Evolutionary conservation across 2,329 filamentous ascomycete species (phyloP).

Genomic region (Bipolaris cookei): DNA sequence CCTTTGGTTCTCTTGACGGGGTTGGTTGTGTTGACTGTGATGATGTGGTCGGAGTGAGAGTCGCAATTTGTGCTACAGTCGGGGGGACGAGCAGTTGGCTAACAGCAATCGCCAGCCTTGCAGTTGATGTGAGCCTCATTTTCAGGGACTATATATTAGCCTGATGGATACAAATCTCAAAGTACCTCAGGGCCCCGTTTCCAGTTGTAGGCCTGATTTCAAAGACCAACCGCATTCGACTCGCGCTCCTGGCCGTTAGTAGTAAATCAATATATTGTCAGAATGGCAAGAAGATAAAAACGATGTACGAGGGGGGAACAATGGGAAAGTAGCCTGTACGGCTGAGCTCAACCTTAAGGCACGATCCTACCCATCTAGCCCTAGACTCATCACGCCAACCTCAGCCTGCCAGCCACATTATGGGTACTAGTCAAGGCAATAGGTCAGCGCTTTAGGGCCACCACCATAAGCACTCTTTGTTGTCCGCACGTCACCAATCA

Average conservation of each 20-base stretch:
- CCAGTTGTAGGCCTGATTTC: background rate
- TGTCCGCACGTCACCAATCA: constrained; percentile 10
- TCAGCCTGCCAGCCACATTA: constrained; percentile 13
- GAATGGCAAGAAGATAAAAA: background rate
- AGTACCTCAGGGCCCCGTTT: background rate
- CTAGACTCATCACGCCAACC: constrained; percentile 6
- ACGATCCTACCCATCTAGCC: constrained; percentile 1
- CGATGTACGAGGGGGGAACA: background rate
- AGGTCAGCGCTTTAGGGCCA: constrained; percentile 8
- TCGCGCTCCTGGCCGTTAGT: background rate
- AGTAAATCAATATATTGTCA: constrained; percentile 1
- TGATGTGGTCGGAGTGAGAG: constrained; percentile 6
- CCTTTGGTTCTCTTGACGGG: constrained; percentile 25
- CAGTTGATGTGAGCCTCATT: constrained; percentile 19
- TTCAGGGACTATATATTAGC: background rate
- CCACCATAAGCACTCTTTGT: constrained; percentile 6
- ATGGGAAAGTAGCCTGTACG: background rate
- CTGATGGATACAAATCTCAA: background rate
- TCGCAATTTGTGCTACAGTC: constrained; percentile 7
- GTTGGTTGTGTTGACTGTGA: constrained; percentile 19
- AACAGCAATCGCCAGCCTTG: constrained; percentile 20
- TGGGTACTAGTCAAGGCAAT: constrained; percentile 3
- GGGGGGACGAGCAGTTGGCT: constrained; percentile 14
- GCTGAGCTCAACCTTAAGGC: constrained; percentile 11
- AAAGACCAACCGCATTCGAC: background rate